phyloP scores from a whole-genome alignment of 352 stramenopile genomes.

The Globisporangium recalcitrans region DNA sequence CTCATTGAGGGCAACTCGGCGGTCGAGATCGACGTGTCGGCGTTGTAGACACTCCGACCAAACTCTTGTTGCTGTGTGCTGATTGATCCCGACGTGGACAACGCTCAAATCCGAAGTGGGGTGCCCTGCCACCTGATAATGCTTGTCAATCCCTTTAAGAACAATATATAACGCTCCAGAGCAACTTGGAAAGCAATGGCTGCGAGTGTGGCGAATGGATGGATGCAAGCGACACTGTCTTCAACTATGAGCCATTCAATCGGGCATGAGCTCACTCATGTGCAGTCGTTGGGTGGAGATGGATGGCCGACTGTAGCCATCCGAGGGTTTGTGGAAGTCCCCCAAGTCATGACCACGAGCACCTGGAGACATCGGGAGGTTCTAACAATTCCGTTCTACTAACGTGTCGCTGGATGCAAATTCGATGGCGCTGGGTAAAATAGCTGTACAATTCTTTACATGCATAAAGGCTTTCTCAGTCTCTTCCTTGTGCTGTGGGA shows the following conservation, averaged over 20 bases:
- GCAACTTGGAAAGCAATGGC: not conserved
- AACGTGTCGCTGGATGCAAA: too few species aligned
- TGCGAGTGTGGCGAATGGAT: not conserved
- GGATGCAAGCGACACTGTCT: not conserved
- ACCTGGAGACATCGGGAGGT: not conserved
- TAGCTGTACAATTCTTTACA: not conserved
- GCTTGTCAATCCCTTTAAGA: too few species aligned
- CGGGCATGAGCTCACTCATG: not conserved
- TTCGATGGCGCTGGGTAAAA: not conserved
- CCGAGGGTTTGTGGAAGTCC: not conserved
- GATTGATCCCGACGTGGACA: not conserved
- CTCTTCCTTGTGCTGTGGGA: not conserved
- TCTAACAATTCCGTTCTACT: too few species aligned
- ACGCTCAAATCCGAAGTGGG: too few species aligned
- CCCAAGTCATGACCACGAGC: too few species aligned
- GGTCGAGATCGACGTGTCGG: conserved; percentile 26
- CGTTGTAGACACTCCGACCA: not conserved
- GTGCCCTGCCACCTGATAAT: too few species aligned
- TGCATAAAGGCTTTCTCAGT: too few species aligned
- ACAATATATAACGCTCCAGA: too few species aligned
- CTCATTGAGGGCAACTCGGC: conserved; percentile 27
- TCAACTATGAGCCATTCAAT: not conserved
- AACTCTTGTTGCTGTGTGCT: not conserved
- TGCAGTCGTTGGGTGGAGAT: not conserved
- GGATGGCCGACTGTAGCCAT: not conserved